Evolutionary conservation across 305 asterid species (phyloP).

Genomic region (Nicotiana rustica): DNA sequence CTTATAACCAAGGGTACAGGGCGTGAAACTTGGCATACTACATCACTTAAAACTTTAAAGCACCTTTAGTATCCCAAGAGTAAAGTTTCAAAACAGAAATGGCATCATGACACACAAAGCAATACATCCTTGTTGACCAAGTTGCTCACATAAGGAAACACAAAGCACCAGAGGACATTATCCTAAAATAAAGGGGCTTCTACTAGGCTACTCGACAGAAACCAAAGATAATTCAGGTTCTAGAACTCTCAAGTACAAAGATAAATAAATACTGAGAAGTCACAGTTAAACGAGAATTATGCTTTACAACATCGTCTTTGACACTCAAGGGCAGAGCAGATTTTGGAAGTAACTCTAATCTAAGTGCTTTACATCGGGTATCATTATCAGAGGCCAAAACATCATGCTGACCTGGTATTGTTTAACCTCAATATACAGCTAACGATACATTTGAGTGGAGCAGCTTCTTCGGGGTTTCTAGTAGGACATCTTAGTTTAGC

Average conservation of each 20-base stretch:
- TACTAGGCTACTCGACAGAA: neutral
- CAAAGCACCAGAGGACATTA: constrained; percentile 5
- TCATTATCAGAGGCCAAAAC: neutral
- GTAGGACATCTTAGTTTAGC: neutral
- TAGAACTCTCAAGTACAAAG: neutral
- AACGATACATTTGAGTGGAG: neutral
- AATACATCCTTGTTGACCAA: neutral
- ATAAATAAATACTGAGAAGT: constrained; percentile 5
- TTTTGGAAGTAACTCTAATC: neutral
- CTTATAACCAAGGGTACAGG: neutral
- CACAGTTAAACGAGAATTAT: constrained; percentile 5
- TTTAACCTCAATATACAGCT: constrained; percentile 14
- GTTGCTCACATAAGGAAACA: neutral
- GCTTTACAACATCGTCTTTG: neutral
- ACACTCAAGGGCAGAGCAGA: constrained; percentile 20
- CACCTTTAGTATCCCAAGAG: neutral
- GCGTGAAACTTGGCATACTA: neutral
- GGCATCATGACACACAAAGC: constrained; percentile 19
- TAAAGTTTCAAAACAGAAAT: neutral
- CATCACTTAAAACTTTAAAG: neutral
- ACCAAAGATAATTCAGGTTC: constrained; percentile 25
- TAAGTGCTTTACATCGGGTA: neutral
- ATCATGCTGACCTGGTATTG: neutral
- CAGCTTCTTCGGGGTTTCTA: neutral
- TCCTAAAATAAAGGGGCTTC: neutral